Percentiles rank a stretch among this genome's conserved stretches.
phyloP scores from a whole-genome alignment of 306 rosid species.

The Vigna nakashimae region DNA sequence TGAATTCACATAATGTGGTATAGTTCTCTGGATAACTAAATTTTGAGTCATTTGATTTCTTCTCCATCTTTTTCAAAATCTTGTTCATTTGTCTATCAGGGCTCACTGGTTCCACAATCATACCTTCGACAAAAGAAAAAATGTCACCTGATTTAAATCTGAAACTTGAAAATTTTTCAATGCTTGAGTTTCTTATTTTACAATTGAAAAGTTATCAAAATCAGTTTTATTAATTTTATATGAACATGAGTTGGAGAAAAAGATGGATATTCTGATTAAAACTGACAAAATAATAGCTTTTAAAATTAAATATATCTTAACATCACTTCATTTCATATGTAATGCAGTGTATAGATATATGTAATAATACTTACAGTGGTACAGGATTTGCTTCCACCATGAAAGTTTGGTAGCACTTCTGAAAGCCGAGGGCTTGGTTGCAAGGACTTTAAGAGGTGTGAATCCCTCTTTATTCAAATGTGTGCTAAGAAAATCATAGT shows the following conservation, averaged over 20 bases:
- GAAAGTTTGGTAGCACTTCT: constrained; percentile 33
- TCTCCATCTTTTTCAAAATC: constrained; percentile 28
- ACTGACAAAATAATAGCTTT: no score
- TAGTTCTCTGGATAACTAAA: constrained; percentile 27
- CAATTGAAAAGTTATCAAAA: no score
- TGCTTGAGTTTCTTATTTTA: no score
- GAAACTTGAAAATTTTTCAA: no score
- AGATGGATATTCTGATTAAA: no score
- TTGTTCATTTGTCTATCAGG: neutral
- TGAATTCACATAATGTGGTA: neutral
- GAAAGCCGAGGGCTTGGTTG: constrained; percentile 44
- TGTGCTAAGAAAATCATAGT: constrained; percentile 23
- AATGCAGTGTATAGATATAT: no score
- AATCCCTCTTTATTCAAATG: neutral
- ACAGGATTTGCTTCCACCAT: constrained; percentile 33
- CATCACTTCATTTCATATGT: no score
- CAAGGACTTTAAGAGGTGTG: constrained; percentile 41
- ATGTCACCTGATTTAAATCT: no score
- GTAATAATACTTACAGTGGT: constrained; percentile 21
- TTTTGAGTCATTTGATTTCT: neutral
- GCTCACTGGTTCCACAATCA: constrained; percentile 33
- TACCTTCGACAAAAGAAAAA: constrained; percentile 8
- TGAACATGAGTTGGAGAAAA: no score
- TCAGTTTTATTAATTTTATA: no score
- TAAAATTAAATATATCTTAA: no score